Evolutionary conservation across 106 monocot genomes (phyloP).

Genomic region (Narthecium ossifragum): DNA sequence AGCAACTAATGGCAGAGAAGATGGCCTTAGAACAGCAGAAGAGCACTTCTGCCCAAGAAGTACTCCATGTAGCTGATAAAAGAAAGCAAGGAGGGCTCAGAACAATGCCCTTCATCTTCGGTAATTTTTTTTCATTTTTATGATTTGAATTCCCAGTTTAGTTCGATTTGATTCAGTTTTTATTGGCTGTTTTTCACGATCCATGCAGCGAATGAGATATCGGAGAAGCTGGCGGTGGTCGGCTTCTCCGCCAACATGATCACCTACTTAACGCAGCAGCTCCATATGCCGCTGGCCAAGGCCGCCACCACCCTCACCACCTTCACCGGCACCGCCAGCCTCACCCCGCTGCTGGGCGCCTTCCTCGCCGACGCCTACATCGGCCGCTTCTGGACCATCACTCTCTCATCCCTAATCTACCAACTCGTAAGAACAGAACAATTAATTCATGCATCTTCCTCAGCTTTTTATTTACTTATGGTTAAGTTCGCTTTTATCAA

Average conservation of each 20-base stretch:
- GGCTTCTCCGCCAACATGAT: slow-evolving; percentile 89
- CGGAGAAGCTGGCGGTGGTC: slow-evolving; percentile 80
- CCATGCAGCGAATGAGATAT: slow-evolving; percentile 58
- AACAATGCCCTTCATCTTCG: slow-evolving; percentile 77
- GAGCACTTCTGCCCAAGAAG: no score
- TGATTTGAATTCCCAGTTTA: neutral
- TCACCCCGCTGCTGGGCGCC: slow-evolving; percentile 75
- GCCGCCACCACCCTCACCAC: slow-evolving; percentile 88
- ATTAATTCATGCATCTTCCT: no score
- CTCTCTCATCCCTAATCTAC: slow-evolving; percentile 56
- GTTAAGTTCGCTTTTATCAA: no score
- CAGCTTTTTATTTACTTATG: no score
- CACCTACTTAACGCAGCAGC: slow-evolving; percentile 66
- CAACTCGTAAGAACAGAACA: no score
- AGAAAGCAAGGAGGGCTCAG: slow-evolving; percentile 41
- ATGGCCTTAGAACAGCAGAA: no score
- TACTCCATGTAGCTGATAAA: no score
- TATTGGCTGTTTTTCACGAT: neutral
- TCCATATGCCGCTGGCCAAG: slow-evolving; percentile 64
- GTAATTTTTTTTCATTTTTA: slow-evolving; percentile 13
- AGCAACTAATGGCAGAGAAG: no score
- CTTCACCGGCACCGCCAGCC: slow-evolving; percentile 74
- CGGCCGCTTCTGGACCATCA: slow-evolving; percentile 82
- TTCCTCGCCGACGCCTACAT: slow-evolving; percentile 76
- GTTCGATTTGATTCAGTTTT: neutral